Conservation (phyloP, 2,329 filamentous ascomycete species). For the Aspergillus puulaauensis region DNA sequence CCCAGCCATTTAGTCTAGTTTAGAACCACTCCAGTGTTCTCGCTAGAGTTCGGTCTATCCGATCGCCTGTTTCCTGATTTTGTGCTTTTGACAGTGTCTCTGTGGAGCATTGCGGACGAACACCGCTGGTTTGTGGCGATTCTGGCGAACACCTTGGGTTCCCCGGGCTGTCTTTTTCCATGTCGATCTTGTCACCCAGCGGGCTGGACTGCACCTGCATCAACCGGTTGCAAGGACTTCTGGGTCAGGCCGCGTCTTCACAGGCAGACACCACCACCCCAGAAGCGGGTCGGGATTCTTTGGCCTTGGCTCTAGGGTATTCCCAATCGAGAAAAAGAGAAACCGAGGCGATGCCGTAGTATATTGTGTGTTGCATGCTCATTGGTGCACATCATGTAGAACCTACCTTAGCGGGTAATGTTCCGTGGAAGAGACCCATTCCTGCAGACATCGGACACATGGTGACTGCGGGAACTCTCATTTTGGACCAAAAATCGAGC, state of each 20-base stretch:
- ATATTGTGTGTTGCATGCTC: conserved; percentile 12
- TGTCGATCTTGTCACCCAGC: conserved; percentile 15
- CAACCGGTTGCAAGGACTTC: conserved; percentile 7
- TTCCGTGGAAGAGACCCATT: conserved; percentile 12
- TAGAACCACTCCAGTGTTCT: neutral
- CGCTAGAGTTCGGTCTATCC: conserved; percentile 10
- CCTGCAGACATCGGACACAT: neutral
- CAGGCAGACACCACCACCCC: conserved; percentile 6
- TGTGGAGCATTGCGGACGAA: conserved; percentile 16
- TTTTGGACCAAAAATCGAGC: neutral
- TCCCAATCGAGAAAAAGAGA: conserved; percentile 15
- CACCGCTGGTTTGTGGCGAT: conserved; percentile 14
- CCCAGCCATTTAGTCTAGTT: neutral
- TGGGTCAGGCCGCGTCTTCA: conserved; percentile 12
- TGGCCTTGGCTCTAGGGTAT: conserved; percentile 16
- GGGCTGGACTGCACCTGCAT: conserved; percentile 11
- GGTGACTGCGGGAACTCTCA: neutral
- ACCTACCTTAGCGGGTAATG: conserved; percentile 10
- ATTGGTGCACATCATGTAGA: conserved; percentile 18
- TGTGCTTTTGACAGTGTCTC: conserved; percentile 7
- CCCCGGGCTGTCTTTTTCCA: conserved; percentile 10
- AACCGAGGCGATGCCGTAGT: conserved; percentile 14
- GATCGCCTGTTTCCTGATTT: neutral
- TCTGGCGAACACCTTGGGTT: conserved; percentile 18
- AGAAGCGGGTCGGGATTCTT: conserved; percentile 12